These are phyloP conservation scores for Termitomyces sp. DNA, from an alignment of 768 basidiomycete species.

Conservation along the genomic window DNA sequence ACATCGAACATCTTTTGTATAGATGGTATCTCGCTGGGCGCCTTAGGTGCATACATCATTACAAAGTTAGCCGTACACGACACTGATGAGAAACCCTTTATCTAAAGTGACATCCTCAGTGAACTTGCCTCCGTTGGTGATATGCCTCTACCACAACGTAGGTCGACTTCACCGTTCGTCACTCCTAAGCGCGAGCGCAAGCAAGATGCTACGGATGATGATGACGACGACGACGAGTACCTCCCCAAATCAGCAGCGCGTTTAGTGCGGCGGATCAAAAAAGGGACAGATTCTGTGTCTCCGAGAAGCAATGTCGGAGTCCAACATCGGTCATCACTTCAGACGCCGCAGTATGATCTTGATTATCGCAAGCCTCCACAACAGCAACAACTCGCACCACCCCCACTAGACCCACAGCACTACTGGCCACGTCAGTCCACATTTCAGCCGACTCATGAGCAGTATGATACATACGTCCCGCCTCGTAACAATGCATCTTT, in stretches of 20 bases:
- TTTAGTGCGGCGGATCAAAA: not conserved
- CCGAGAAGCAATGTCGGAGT: not conserved
- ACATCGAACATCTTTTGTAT: not conserved
- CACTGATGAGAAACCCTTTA: constrained; percentile 6
- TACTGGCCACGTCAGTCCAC: constrained; percentile 2
- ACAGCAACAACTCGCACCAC: not conserved
- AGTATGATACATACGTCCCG: not conserved
- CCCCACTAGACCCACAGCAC: not conserved
- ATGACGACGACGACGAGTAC: not conserved
- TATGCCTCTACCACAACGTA: constrained; percentile 56
- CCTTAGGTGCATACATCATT: constrained; percentile 28
- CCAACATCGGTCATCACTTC: not conserved
- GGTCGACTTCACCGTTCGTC: constrained; percentile 20
- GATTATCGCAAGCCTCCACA: not conserved
- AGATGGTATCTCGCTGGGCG: constrained; percentile 41
- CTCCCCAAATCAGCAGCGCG: not conserved
- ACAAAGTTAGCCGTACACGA: not conserved
- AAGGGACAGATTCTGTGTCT: not conserved
- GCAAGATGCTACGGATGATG: constrained; percentile 34
- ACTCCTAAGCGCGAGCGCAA: constrained; percentile 61
- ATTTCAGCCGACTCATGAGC: not conserved
- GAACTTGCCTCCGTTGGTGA: constrained; percentile 70
- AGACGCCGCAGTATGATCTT: not conserved
- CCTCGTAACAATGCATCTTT: not conserved
- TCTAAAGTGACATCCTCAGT: constrained; percentile 58